Evolutionary conservation across 2,329 filamentous ascomycete species (phyloP).

Genomic region (Phyllosticta citrichinensis): DNA sequence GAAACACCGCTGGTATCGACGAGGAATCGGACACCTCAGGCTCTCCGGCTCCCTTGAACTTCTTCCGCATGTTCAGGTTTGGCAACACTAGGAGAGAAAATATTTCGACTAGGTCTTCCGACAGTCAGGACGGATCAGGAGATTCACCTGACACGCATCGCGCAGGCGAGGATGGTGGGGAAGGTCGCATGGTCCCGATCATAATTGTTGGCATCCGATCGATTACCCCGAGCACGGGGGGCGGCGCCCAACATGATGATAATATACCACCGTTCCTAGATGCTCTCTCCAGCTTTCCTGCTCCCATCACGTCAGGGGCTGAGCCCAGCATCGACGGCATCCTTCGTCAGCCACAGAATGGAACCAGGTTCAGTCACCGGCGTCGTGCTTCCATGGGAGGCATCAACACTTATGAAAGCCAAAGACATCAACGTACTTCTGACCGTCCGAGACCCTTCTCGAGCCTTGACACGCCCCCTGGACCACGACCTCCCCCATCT

Average conservation of each 20-base stretch:
- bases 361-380: constrained; percentile 44
- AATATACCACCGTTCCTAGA: constrained; percentile 41
- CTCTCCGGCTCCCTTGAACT: constrained; percentile 50
- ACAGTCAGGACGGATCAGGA: constrained; percentile 18
- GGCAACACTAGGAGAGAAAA: constrained; percentile 23
- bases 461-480: constrained; percentile 43
- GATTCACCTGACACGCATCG: constrained; percentile 14
- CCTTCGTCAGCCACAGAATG: constrained; percentile 44
- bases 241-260: constrained; percentile 29
- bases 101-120: constrained; percentile 9
- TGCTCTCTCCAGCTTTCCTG: constrained; percentile 39
- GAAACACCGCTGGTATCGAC: constrained; percentile 32
- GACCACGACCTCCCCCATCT: constrained; percentile 52
- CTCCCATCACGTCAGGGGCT: constrained; percentile 36
- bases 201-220: constrained; percentile 61
- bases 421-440: constrained; percentile 40
- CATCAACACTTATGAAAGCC: constrained; percentile 41
- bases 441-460: constrained; percentile 34
- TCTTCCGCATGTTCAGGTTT: constrained; percentile 60
- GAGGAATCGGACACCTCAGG: constrained; percentile 28
- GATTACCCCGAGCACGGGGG: constrained; percentile 44
- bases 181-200: constrained; percentile 54
- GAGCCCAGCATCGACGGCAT: constrained; percentile 40
- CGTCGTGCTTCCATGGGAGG: constrained; percentile 46
- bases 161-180: constrained; percentile 31